Conservation (phyloP, 2,329 filamentous ascomycete genomes). For the Pseudogymnoascus sp. region DNA sequence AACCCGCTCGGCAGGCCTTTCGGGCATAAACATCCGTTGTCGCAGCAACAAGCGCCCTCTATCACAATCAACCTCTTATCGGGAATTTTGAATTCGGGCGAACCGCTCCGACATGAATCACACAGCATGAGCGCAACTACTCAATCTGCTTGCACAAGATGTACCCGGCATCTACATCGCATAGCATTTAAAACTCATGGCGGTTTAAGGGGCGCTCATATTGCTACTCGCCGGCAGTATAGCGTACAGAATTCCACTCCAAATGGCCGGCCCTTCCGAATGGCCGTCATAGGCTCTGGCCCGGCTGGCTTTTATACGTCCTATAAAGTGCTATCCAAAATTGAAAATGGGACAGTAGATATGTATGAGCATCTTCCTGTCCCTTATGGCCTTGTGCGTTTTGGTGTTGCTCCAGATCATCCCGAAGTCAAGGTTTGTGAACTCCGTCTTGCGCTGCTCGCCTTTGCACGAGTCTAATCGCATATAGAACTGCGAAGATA, state of each 20-base stretch:
- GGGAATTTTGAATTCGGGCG: neutral
- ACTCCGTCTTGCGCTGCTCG: constrained; percentile 3
- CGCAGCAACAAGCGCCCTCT: constrained; percentile 2
- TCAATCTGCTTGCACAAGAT: constrained; percentile 25
- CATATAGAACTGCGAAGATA: constrained; percentile 81
- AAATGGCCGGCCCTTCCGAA: constrained; percentile 52
- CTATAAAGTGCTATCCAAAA: constrained; percentile 70
- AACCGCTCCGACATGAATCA: constrained; percentile 12
- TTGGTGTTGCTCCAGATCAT: constrained; percentile 96
- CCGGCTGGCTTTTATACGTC: constrained; percentile 95
- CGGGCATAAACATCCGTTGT: neutral
- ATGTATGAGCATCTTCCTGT: constrained; percentile 96
- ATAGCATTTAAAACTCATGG: neutral
- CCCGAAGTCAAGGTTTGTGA: constrained; percentile 81
- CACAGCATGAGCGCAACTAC: constrained; percentile 21
- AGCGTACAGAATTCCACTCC: constrained; percentile 20
- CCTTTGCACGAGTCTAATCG: constrained; percentile 14
- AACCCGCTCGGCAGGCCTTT: neutral
- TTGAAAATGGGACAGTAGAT: constrained; percentile 67
- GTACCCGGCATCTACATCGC: constrained; percentile 11
- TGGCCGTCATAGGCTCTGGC: constrained; percentile 87
- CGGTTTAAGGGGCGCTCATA: neutral
- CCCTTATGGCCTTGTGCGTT: constrained; percentile 85
- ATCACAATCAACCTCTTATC: constrained; percentile 9
- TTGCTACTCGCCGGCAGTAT: constrained; percentile 19